phyloP scores from a whole-genome alignment of 805 yeast genomes.

The Sugiyamaella qingdaonensis region DNA sequence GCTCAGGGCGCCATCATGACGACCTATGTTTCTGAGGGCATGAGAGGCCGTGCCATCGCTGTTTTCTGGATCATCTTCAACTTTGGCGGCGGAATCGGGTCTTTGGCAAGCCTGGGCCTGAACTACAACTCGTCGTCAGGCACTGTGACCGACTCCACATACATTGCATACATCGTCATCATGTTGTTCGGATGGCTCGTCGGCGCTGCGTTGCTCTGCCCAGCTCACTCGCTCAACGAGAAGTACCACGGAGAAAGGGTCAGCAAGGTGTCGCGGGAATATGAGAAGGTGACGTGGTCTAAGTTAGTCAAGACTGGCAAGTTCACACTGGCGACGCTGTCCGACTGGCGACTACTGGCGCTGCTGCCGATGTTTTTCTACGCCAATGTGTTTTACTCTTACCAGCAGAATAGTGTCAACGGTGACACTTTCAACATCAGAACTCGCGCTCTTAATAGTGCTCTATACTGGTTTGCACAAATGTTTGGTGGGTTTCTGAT shows the following conservation, averaged over 20 bases:
- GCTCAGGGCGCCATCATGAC: slow-evolving; percentile 56
- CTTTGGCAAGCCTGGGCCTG: slow-evolving; percentile 52
- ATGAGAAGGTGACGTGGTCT: slow-evolving; percentile 9
- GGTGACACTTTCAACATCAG: slow-evolving; percentile 53
- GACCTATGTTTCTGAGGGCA: slow-evolving; percentile 49
- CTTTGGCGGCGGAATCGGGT: slow-evolving; percentile 60
- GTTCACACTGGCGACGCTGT: slow-evolving; percentile 8
- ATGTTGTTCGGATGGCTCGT: slow-evolving; percentile 46
- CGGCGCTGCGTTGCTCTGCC: slow-evolving; percentile 19
- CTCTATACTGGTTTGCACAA: slow-evolving; percentile 58
- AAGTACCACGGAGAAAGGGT: slow-evolving; percentile 18
- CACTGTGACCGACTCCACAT: slow-evolving; percentile 47
- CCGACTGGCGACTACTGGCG: slow-evolving; percentile 18
- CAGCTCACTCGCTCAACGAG: slow-evolving; percentile 10
- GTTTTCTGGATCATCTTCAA: slow-evolving; percentile 58
- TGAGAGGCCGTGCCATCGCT: slow-evolving; percentile 51
- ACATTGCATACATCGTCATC: slow-evolving; percentile 50
- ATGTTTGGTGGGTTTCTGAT: slow-evolving; percentile 52
- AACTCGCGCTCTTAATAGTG: slow-evolving; percentile 56
- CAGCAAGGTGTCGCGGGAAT: slow-evolving; percentile 8
- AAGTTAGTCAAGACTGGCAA: slow-evolving; percentile 14
- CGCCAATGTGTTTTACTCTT: slow-evolving; percentile 62
- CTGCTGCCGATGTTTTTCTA: slow-evolving; percentile 59
- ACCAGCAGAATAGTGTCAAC: slow-evolving; percentile 57
- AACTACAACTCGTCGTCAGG: slow-evolving; percentile 39